Base-by-base conservation (phyloP, 176 grass and related monocot genomes). In the Alopecurus myosuroides region DNA sequence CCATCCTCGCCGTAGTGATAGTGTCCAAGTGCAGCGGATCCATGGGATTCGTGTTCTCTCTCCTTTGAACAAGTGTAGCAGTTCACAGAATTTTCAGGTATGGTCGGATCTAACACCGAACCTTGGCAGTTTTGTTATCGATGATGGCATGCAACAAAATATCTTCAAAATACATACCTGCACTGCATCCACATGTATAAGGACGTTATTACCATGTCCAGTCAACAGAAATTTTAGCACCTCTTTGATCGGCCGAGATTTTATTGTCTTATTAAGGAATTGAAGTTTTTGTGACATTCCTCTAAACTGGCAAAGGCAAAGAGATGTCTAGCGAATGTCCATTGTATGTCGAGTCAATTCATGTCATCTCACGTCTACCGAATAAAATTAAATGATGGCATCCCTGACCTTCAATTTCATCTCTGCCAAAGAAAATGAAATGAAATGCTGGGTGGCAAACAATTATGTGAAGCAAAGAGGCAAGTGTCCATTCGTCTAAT, bases 41-140 rank as follows among this genome's bases (percentile, higher is more conserved):
- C 79, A 64, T 35, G 42, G 34, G 72, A 78, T 77, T 73, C 78
- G 14, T 76, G 63, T 86, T 53, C 25, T 57, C 49, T 18, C 22
- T 51, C 2, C 35, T 17, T 76, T 76, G 42, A 34, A 77, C 49
- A 81, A 11, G 60, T 23, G 37, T 63, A 23, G 9, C 33, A 62
- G 28, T 31, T 9, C 36, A 84, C 76, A 29, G 44, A 62, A 64
- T 72, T 83, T 49, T 63, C 78, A 86, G 77, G 83, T 85, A 85
- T 77, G 15, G 31, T 58, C 31, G 31, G 44, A 42, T 48, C 44
- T 22, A 36, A 61, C 85, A 82, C 8, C 28, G 65, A n/a, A 13
- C 17, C 62, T 14, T 77, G 55, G 70, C 61, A 30, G 61, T 25
- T 85, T 81, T 14, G 6, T 80, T 42, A 60, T 63, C 42, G 37